Conservation (phyloP, 768 basidiomycete species). For the Austroboletus eburneus region DNA sequence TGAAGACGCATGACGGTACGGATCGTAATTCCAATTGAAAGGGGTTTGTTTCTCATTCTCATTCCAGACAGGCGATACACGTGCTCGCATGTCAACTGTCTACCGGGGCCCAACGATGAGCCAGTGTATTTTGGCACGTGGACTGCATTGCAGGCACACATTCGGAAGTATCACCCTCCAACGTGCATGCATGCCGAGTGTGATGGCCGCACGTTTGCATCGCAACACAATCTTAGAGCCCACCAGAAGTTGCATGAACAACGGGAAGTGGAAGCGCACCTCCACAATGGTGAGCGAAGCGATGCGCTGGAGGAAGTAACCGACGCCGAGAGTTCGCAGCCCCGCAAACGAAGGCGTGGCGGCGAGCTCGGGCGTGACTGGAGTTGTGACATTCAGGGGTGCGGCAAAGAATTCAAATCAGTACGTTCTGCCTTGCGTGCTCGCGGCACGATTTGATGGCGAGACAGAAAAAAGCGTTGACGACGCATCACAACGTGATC, state of each 20-base stretch:
- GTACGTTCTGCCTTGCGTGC: slow-evolving; percentile 41
- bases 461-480: slow-evolving; percentile 71
- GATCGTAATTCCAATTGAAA: neutral
- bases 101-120: slow-evolving; percentile 33
- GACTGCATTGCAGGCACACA: slow-evolving; percentile 82
- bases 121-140: slow-evolving; percentile 73
- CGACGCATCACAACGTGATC: slow-evolving; percentile 62
- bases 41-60: neutral
- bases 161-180: slow-evolving; percentile 77
- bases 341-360: slow-evolving; percentile 58
- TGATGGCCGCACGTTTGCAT: slow-evolving; percentile 66
- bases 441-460: too few species aligned
- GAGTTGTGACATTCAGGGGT: slow-evolving; percentile 62
- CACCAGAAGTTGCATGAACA: slow-evolving; percentile 83
- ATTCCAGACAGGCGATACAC: slow-evolving; percentile 75
- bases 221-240: slow-evolving; percentile 54
- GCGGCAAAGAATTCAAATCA: slow-evolving; percentile 84
- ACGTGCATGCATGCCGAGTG: slow-evolving; percentile 71
- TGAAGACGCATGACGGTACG: slow-evolving; percentile 82
- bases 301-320: slow-evolving; percentile 26
- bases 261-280: slow-evolving; percentile 49
- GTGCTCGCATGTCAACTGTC: slow-evolving; percentile 64
- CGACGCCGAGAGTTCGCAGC: slow-evolving; percentile 27
- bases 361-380: slow-evolving; percentile 79
- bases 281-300: slow-evolving; percentile 33